Evolutionary conservation across 2,329 filamentous ascomycete genomes (phyloP).

Genomic region (Penicillium sp.): DNA sequence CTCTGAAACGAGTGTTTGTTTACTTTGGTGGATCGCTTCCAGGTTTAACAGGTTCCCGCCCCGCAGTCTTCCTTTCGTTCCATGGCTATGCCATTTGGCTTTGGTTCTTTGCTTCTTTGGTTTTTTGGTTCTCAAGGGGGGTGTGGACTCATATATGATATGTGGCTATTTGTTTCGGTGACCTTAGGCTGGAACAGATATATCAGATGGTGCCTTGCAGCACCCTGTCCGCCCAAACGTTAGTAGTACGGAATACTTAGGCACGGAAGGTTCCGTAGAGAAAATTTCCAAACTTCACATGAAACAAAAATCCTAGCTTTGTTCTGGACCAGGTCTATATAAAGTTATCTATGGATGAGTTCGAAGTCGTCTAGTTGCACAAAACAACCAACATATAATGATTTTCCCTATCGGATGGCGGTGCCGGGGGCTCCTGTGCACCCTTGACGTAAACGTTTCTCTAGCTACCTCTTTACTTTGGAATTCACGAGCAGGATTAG

Average conservation of each 20-base stretch:
- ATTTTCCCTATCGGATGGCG: conserved; percentile 1
- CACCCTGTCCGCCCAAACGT: background rate
- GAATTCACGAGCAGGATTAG: background rate
- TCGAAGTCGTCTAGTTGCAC: no score
- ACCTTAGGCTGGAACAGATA: conserved; percentile 1
- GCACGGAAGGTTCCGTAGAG: background rate
- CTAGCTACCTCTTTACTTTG: background rate
- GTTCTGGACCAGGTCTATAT: no score
- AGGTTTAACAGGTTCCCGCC: background rate
- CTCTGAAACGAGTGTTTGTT: background rate
- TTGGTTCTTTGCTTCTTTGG: background rate
- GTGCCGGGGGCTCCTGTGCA: background rate
- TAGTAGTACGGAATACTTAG: background rate
- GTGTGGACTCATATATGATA: background rate
- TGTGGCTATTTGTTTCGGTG: background rate
- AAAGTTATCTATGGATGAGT: no score
- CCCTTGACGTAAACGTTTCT: background rate
- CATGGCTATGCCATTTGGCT: background rate
- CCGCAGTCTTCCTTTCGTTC: conserved; percentile 1
- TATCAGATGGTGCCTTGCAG: conserved; percentile 18
- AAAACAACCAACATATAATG: no score
- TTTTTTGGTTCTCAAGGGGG: background rate
- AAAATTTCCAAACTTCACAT: background rate
- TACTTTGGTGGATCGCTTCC: background rate
- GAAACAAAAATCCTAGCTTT: background rate